These are phyloP conservation scores for Lactifluus piperatus DNA, from an alignment of 768 basidiomycete species.

Conservation along the genomic window DNA sequence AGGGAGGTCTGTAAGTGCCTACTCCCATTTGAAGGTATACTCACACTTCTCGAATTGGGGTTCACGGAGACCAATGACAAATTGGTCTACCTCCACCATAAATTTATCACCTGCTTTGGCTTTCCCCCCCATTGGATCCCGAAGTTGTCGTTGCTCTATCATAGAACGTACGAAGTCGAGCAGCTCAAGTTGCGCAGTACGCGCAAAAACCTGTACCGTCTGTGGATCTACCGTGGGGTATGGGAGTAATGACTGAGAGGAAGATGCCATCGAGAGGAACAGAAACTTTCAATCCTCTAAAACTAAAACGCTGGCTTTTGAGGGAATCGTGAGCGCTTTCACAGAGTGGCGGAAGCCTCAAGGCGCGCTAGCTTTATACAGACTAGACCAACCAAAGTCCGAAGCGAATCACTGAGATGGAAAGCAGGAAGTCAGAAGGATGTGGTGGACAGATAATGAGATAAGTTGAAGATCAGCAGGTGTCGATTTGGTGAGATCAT, in stretches of 20 bases:
- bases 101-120: slow-evolving; percentile 15
- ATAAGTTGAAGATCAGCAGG: slow-evolving; percentile 19
- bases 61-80: slow-evolving; percentile 16
- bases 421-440: slow-evolving; percentile 15
- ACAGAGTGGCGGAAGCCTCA: slow-evolving; percentile 11
- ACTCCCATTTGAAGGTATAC: slow-evolving; percentile 4
- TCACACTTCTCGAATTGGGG: slow-evolving; percentile 17
- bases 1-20: neutral
- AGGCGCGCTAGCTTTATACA: slow-evolving; percentile 18
- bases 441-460: slow-evolving; percentile 5
- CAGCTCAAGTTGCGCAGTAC: slow-evolving; percentile 10
- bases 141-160: slow-evolving; percentile 17
- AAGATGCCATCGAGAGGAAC: slow-evolving; percentile 16
- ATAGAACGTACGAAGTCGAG: slow-evolving; percentile 18
- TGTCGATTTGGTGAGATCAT: slow-evolving; percentile 19
- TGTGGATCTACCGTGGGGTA: slow-evolving; percentile 10
- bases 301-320: slow-evolving; percentile 13
- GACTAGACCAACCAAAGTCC: slow-evolving; percentile 14
- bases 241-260: slow-evolving; percentile 9
- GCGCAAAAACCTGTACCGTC: slow-evolving; percentile 10
- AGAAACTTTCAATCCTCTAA: neutral
- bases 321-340: slow-evolving; percentile 12
- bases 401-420: slow-evolving; percentile 17
- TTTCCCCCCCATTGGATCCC: slow-evolving; percentile 16
- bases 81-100: slow-evolving; percentile 18